Conservation (phyloP, 1,284 basidiomycete genomes). For the Sporisorium iseilematis-ciliati region DNA sequence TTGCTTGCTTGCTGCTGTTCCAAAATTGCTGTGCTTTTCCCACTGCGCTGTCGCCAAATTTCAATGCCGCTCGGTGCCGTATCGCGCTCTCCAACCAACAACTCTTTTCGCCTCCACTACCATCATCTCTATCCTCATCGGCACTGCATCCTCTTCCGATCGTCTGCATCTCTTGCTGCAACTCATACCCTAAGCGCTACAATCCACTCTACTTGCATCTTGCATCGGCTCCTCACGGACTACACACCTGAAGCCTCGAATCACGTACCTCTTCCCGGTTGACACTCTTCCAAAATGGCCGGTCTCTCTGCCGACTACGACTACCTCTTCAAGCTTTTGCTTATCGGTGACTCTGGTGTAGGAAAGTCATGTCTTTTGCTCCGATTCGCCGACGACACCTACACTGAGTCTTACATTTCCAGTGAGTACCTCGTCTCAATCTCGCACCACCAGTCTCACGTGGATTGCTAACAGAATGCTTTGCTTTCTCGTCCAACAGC, state of each 20-base stretch:
- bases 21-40: slow-evolving; percentile 7
- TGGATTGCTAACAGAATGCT: background rate
- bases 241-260: background rate
- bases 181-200: background rate
- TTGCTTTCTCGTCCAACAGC: slow-evolving; percentile 11
- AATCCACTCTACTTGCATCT: background rate
- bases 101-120: slow-evolving; percentile 21
- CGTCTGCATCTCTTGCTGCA: background rate
- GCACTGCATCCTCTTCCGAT: background rate
- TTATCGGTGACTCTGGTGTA: slow-evolving; percentile 87
- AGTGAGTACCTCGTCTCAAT: slow-evolving; percentile 55
- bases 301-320: slow-evolving; percentile 68
- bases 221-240: background rate
- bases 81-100: background rate
- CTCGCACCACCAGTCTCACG: background rate
- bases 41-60: background rate
- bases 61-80: slow-evolving; percentile 7
- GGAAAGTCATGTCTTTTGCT: slow-evolving; percentile 78
- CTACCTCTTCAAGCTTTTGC: slow-evolving; percentile 70
- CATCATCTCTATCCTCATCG: slow-evolving; percentile 11
- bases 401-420: slow-evolving; percentile 72
- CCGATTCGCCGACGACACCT: slow-evolving; percentile 72
- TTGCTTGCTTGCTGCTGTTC: slow-evolving; percentile 2
- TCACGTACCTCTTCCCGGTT: background rate
- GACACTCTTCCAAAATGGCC: slow-evolving; percentile 46